phyloP scores from a whole-genome alignment of 169 alveolate genomes.

The Cryptosporidium meleagridis region DNA sequence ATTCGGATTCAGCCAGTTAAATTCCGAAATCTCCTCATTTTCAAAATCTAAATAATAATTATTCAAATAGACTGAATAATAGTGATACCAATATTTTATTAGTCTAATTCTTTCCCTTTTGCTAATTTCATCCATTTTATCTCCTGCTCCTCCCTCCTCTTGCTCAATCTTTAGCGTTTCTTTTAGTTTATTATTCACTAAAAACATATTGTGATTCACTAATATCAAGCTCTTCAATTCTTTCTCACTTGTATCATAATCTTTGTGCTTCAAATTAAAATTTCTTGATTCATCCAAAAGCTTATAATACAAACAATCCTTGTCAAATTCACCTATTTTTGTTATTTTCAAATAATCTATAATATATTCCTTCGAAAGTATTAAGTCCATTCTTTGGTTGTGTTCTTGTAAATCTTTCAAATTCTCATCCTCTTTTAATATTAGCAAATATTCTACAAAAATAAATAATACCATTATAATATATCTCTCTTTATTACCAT shows the following conservation, averaged over 20 bases:
- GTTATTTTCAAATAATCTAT: slow-evolving; percentile 1
- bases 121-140: not conserved
- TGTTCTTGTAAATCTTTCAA: not conserved
- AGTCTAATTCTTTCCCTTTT: not conserved
- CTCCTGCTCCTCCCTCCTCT: not conserved
- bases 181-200: slow-evolving; percentile 7
- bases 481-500: not conserved
- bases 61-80: slow-evolving; percentile 14
- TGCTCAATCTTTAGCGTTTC: not conserved
- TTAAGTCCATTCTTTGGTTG: not conserved
- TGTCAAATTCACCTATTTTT: not conserved
- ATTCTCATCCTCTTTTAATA: not conserved
- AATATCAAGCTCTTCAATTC: not conserved
- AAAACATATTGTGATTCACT: not conserved
- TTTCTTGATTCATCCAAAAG: not conserved
- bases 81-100: slow-evolving; percentile 57
- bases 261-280: not conserved
- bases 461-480: not conserved
- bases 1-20: slow-evolving; percentile 64
- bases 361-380: not conserved
- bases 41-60: slow-evolving; percentile 8
- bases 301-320: not conserved
- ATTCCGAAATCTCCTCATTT: not conserved
- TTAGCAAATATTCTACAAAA: slow-evolving; percentile 24
- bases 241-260: not conserved